Percentiles rank a stretch among this genome's conserved stretches.
phyloP scores from a whole-genome alignment of 1,284 basidiomycete genomes.

The Puccinia sorghi region DNA sequence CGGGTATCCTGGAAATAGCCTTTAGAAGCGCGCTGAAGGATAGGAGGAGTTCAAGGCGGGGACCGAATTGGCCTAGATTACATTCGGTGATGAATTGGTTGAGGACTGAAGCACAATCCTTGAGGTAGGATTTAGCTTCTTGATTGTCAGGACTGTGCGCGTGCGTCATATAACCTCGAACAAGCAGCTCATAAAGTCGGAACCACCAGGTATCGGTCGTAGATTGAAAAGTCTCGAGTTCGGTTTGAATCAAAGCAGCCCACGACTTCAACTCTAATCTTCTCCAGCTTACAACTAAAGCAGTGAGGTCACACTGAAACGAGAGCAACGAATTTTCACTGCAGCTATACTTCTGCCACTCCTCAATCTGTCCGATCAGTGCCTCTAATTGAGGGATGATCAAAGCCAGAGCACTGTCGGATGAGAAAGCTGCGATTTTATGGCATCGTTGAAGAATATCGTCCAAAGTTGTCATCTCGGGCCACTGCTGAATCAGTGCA shows the following conservation, averaged over 20 bases:
- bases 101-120: constrained; percentile 73
- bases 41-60: constrained; percentile 70
- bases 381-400: constrained; percentile 82
- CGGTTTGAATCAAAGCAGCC: constrained; percentile 76
- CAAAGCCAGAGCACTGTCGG: constrained; percentile 76
- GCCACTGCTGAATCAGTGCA: constrained; percentile 76
- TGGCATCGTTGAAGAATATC: constrained; percentile 78
- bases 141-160: constrained; percentile 29
- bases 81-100: constrained; percentile 78
- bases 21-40: constrained; percentile 68
- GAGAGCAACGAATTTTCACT: constrained; percentile 74
- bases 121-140: constrained; percentile 67
- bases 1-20: not conserved
- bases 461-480: constrained; percentile 93
- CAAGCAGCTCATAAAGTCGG: constrained; percentile 76
- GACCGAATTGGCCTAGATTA: constrained; percentile 77
- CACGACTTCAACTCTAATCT: constrained; percentile 84
- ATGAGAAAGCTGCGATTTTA: constrained; percentile 67
- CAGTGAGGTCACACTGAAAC: constrained; percentile 69
- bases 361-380: constrained; percentile 81
- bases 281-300: constrained; percentile 85
- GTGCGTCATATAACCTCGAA: constrained; percentile 65
- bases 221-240: constrained; percentile 66
- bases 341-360: constrained; percentile 96
- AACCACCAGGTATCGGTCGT: constrained; percentile 86